Conservation (phyloP, 1,139 yeast species). For the Saccharomycopsis hybrid region DNA sequence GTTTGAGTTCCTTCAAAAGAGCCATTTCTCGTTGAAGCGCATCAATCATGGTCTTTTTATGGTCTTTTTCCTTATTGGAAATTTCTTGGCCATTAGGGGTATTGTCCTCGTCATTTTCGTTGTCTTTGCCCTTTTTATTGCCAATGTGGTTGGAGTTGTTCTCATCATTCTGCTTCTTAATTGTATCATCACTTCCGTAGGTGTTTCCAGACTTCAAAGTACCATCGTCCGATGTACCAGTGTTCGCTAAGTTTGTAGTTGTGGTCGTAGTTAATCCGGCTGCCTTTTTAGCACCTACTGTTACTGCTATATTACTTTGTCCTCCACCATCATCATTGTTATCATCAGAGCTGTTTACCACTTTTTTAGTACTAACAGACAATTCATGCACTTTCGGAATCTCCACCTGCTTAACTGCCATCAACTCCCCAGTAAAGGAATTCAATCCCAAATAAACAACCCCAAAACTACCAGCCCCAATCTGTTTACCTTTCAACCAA, state of each 20-base stretch:
- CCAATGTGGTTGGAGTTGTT: too few species aligned
- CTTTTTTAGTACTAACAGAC: constrained; percentile 20
- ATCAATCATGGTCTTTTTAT: constrained; percentile 63
- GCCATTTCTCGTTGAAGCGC: constrained; percentile 84
- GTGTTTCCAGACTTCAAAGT: too few species aligned
- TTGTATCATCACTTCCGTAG: constrained; percentile 85
- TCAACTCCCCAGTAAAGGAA: constrained; percentile 84
- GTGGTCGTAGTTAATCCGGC: constrained; percentile 1
- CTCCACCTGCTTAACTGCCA: constrained; percentile 95
- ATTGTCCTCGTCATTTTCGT: too few species aligned
- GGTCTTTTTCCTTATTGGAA: constrained; percentile 27
- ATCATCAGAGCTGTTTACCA: not conserved
- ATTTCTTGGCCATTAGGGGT: constrained; percentile 17
- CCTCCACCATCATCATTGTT: too few species aligned
- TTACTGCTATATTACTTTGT: too few species aligned
- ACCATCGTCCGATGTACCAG: not conserved
- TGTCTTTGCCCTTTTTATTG: too few species aligned
- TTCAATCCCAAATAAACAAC: constrained; percentile 90
- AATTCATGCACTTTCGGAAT: constrained; percentile 35
- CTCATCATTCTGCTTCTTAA: constrained; percentile 82
- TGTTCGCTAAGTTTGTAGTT: too few species aligned
- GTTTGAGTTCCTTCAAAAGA: constrained; percentile 71
- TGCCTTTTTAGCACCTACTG: not conserved
- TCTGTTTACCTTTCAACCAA: constrained; percentile 89
- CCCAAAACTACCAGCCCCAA: constrained; percentile 95